Evolutionary conservation across 2,329 filamentous ascomycete genomes (phyloP), one percentile per base, ranked within the genome.

Genomic region (Neurospora crassa): DNA sequence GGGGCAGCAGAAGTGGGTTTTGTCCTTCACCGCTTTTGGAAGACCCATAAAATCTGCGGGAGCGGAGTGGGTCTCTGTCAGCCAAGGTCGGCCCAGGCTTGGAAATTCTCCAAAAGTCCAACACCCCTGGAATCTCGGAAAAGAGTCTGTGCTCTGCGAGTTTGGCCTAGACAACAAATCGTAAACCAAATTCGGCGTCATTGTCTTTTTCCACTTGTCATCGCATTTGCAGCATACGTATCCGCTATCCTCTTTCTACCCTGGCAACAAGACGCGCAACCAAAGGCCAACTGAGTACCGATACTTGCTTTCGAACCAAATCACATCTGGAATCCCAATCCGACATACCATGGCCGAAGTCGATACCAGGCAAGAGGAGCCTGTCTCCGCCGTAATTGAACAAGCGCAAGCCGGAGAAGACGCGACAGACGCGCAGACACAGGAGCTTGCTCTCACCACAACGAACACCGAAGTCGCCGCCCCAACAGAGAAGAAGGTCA

Each of bases 401-500:
- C 72, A 73, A 45, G 69, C 72, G 29, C 71, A 34, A 24, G 42
- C n/a, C n/a, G 37, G 40, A 53, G 69, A 71, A 41, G 34, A 34
- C 34, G 40, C 37, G 8, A 68, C 40, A 63, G 71, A 75, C 70
- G 75, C 74, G 72, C 73, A 73, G 47, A 74, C 75, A 24, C 76
- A 81, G 45, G 75, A 77, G 63, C 74, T 80, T 75, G 80, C 80
- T 29, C 74, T 84, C 53, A 75, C 79, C 18, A 81, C 79, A 20
- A 81, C 79, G 53, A 81, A 75, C 74, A 83, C 79, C 67, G 84
- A 86, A 68, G 82, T 85, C 63, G 83, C 83, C 3, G 80, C 83
- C 63, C 82, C 84, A 41, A 79, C 82, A 24, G 82, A 83, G 69
- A 86, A 83, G 80, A 93, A 94, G 82, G 89, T 92, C 72, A 97